Conservation (phyloP, 1,139 yeast species). For the Wickerhamiella pararugosa region DNA sequence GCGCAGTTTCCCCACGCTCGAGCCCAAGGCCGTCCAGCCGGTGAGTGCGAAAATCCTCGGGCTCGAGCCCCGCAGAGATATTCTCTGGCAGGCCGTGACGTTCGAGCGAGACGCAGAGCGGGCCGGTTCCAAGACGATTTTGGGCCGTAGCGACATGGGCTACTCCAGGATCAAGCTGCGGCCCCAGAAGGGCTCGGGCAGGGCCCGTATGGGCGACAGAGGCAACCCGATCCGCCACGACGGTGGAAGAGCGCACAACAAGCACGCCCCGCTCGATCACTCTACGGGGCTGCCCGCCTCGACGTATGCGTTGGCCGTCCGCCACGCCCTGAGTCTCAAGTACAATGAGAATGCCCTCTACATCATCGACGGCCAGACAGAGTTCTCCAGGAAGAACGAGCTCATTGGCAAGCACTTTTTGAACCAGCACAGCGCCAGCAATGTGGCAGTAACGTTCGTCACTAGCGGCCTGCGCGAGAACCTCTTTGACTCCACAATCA, state of each 20-base stretch:
- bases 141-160: constrained; percentile 75
- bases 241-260: constrained; percentile 83
- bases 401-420: constrained; percentile 47
- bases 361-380: constrained; percentile 49
- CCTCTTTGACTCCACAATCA: constrained; percentile 37
- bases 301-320: constrained; percentile 59
- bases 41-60: constrained; percentile 55
- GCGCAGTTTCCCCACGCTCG: constrained; percentile 76
- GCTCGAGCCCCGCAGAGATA: constrained; percentile 71
- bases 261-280: constrained; percentile 79
- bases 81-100: constrained; percentile 87
- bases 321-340: constrained; percentile 67
- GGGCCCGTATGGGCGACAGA: constrained; percentile 92
- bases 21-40: constrained; percentile 65
- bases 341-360: constrained; percentile 60
- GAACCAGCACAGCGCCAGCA: constrained; percentile 37
- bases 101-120: constrained; percentile 82
- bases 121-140: constrained; percentile 78
- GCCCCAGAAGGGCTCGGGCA: constrained; percentile 89
- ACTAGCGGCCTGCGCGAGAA: constrained; percentile 39
- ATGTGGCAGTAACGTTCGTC: constrained; percentile 52
- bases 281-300: constrained; percentile 67
- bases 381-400: constrained; percentile 34
- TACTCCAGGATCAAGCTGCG: constrained; percentile 70
- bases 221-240: constrained; percentile 85